Evolutionary conservation across 1,284 basidiomycete genomes (phyloP).

Genomic region (Cutaneotrichosporon arboriforme): DNA sequence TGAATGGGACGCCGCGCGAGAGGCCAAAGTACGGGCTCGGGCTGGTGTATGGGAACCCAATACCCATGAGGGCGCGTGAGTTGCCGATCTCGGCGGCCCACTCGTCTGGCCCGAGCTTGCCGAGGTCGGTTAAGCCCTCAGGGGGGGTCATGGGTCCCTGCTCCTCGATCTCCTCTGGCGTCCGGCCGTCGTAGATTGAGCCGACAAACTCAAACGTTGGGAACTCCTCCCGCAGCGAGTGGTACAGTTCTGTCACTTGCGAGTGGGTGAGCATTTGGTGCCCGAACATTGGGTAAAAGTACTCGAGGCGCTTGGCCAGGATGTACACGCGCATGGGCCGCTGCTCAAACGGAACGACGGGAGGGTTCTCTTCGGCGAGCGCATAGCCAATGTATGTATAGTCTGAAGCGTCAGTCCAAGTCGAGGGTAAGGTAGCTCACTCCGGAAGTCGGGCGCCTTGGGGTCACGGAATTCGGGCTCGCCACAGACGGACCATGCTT

Average conservation of each 20-base stretch:
- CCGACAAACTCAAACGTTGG: constrained; percentile 27
- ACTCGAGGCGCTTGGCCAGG: constrained; percentile 21
- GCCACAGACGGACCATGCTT: constrained; percentile 17
- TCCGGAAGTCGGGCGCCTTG: background rate
- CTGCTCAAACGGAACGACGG: constrained; percentile 2
- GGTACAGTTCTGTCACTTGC: constrained; percentile 12
- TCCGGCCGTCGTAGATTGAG: constrained; percentile 14
- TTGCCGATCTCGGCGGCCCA: constrained; percentile 9
- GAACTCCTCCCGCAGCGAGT: constrained; percentile 20
- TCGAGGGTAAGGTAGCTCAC: background rate
- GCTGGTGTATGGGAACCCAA: constrained; percentile 19
- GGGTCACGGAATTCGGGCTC: constrained; percentile 4
- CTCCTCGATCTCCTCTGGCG: background rate
- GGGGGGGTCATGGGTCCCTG: constrained; percentile 11
- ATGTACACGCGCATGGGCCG: constrained; percentile 22
- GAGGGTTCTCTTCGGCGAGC: constrained; percentile 3
- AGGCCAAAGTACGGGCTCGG: constrained; percentile 21
- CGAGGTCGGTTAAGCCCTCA: constrained; percentile 17
- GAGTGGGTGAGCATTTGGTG: constrained; percentile 10
- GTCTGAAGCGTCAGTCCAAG: background rate
- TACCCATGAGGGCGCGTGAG: constrained; percentile 21
- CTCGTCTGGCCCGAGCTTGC: constrained; percentile 12
- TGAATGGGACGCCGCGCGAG: constrained; percentile 5
- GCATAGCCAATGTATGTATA: constrained; percentile 9
- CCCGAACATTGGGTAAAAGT: constrained; percentile 15